phyloP scores from a whole-genome alignment of 2,329 filamentous ascomycete species.

The Talaromyces sp. region DNA sequence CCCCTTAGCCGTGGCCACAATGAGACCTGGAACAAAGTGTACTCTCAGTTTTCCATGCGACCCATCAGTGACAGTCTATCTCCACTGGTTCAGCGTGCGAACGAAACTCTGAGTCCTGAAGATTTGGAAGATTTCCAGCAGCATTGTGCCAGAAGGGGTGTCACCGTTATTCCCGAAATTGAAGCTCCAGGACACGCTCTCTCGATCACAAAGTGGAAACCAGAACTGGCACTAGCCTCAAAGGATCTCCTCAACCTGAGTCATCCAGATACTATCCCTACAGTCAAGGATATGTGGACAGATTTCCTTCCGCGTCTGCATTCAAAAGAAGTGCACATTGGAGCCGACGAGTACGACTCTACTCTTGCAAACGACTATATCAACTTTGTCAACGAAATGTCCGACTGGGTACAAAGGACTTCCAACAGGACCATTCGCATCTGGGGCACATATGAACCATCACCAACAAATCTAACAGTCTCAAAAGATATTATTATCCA shows the following conservation, averaged over 20 bases:
- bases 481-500: conserved; percentile 46
- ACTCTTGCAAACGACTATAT: conserved; percentile 10
- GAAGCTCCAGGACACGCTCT: conserved; percentile 56
- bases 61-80: conserved; percentile 45
- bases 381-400: conserved; percentile 52
- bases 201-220: conserved; percentile 55
- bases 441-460: conserved; percentile 53
- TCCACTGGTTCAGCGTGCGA: conserved; percentile 47
- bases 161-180: conserved; percentile 57
- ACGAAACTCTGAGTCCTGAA: conserved; percentile 51
- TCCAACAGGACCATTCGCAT: conserved; percentile 47
- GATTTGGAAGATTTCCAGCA: conserved; percentile 51
- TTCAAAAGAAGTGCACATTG: conserved; percentile 1
- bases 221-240: conserved; percentile 46
- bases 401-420: conserved; percentile 38
- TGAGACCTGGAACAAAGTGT: conserved; percentile 46
- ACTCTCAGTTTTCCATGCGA: conserved; percentile 52
- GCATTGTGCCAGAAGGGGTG: conserved; percentile 50
- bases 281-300: conserved; percentile 34
- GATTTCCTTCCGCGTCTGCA: conserved; percentile 1
- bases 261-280: conserved; percentile 50
- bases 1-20: conserved; percentile 46
- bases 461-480: conserved; percentile 32
- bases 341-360: conserved; percentile 1
- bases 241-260: conserved; percentile 52